Conservation (phyloP, 2,329 filamentous ascomycete species). For the Furcasterigmium furcatum region DNA sequence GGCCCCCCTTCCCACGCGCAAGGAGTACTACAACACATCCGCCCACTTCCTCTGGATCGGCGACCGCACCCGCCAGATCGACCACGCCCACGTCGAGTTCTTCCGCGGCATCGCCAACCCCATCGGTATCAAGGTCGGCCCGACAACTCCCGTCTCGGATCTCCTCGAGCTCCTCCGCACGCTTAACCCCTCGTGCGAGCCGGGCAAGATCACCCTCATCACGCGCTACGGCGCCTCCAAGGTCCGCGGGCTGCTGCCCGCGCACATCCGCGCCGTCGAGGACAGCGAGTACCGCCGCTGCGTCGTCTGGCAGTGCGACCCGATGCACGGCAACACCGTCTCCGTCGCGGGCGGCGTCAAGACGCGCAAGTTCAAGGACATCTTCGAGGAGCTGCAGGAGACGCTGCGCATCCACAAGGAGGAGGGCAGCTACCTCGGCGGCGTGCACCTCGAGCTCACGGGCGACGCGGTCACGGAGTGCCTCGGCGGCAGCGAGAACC, state of each 20-base stretch:
- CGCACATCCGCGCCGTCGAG: conserved; percentile 86
- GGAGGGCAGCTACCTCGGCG: conserved; percentile 82
- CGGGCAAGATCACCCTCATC: conserved; percentile 93
- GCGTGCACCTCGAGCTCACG: conserved; percentile 91
- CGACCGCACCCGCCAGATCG: conserved; percentile 89
- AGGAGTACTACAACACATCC: conserved; percentile 88
- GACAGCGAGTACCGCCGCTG: conserved; percentile 61
- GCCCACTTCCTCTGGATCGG: conserved; percentile 99
- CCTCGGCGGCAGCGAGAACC: conserved; percentile 80
- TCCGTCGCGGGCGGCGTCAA: conserved; percentile 77
- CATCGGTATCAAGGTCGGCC: conserved; percentile 94
- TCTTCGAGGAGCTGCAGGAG: conserved; percentile 81
- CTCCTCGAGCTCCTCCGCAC: conserved; percentile 76
- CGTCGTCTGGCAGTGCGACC: conserved; percentile 97
- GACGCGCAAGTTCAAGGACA: conserved; percentile 86
- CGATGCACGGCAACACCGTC: conserved; percentile 87
- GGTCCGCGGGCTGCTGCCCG: conserved; percentile 72
- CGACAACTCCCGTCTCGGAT: conserved; percentile 74
- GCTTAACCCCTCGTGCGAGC: conserved; percentile 77
- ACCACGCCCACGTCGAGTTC: conserved; percentile 94
- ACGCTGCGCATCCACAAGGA: conserved; percentile 83
- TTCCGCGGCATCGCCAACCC: conserved; percentile 96
- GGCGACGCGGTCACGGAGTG: conserved; percentile 97
- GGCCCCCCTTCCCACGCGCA: conserved; percentile 27
- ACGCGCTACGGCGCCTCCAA: conserved; percentile 86